A percentile compares a stretch with the other conserved stretches of the same genome.
Evolutionary conservation across 441 rosid genomes (phyloP).

Genomic region (Pelargonium myrrhifolium): DNA sequence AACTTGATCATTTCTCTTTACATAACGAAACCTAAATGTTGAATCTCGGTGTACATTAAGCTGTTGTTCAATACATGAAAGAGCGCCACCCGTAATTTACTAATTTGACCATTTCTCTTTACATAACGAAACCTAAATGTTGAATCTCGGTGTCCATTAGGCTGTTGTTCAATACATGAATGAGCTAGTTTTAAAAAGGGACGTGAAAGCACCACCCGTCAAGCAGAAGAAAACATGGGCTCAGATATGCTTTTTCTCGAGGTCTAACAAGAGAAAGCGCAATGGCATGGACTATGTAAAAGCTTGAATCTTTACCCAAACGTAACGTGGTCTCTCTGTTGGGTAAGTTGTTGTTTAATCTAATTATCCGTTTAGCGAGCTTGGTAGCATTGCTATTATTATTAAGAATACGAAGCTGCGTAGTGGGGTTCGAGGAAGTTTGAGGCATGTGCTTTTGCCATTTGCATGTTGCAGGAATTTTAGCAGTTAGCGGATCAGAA

Average conservation of each 20-base stretch:
- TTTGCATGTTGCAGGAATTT: constrained; percentile 24
- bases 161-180: constrained; percentile 79
- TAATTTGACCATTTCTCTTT: too few species aligned
- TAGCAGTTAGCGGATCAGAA: constrained; percentile 15
- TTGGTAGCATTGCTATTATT: not conserved
- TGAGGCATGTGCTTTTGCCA: constrained; percentile 14
- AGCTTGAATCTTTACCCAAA: constrained; percentile 30
- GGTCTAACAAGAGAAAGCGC: constrained; percentile 70
- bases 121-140: constrained; percentile 12
- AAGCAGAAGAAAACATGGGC: constrained; percentile 82
- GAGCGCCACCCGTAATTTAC: too few species aligned
- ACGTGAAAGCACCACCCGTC: constrained; percentile 37
- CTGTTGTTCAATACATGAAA: constrained; percentile 73
- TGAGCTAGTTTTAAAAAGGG: constrained; percentile 57
- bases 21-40: constrained; percentile 10
- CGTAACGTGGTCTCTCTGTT: constrained; percentile 14
- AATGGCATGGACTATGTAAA: constrained; percentile 50
- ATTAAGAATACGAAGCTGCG: too few species aligned
- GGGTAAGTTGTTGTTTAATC: constrained; percentile 21
- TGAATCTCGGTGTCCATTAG: constrained; percentile 27
- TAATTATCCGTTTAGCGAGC: constrained; percentile 1
- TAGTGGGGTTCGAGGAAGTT: constrained; percentile 7
- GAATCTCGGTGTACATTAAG: constrained; percentile 31
- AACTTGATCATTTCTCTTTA: not conserved
- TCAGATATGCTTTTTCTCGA: constrained; percentile 71